Conservation (phyloP, 2,329 filamentous ascomycete genomes). For the Purpureocillium lavendulum region DNA sequence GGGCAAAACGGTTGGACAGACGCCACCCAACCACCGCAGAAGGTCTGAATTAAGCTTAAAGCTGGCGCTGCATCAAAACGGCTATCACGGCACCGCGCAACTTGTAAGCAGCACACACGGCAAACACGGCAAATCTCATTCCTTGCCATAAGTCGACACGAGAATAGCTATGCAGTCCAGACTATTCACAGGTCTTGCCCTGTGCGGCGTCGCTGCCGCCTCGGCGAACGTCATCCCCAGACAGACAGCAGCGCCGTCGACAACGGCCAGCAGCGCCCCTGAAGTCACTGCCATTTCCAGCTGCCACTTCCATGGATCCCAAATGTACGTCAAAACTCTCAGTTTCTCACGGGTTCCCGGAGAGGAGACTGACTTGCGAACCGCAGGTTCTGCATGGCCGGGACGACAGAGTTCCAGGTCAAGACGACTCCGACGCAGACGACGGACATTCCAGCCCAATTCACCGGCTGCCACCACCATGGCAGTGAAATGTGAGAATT, state of each 20-base stretch:
- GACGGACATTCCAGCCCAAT: slow-evolving; percentile 47
- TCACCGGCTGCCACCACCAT: slow-evolving; percentile 58
- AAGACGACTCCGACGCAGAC: slow-evolving; percentile 43
- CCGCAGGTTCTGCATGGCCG: slow-evolving; percentile 35
- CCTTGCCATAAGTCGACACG: background rate
- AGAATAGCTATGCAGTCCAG: background rate
- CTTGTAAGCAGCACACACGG: too few relatives aligned
- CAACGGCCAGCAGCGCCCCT: slow-evolving; percentile 10
- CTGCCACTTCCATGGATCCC: slow-evolving; percentile 32
- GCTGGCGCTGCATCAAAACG: background rate
- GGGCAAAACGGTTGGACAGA: too few relatives aligned
- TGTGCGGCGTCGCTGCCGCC: slow-evolving; percentile 11
- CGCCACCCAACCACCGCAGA: too few relatives aligned
- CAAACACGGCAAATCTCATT: background rate
- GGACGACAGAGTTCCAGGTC: slow-evolving; percentile 32
- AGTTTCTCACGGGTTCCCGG: too few relatives aligned
- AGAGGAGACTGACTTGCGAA: background rate
- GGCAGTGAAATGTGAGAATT: slow-evolving; percentile 48
- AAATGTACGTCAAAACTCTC: slow-evolving; percentile 23
- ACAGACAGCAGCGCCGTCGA: slow-evolving; percentile 21
- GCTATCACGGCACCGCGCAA: background rate
- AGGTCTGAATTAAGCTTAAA: too few relatives aligned
- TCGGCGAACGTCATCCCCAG: slow-evolving; percentile 16
- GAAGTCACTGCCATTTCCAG: slow-evolving; percentile 28
- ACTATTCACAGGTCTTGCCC: slow-evolving; percentile 5